Evolutionary conservation across 2,329 filamentous ascomycete genomes (phyloP).

Genomic region (Kalaharituber pfeilii): DNA sequence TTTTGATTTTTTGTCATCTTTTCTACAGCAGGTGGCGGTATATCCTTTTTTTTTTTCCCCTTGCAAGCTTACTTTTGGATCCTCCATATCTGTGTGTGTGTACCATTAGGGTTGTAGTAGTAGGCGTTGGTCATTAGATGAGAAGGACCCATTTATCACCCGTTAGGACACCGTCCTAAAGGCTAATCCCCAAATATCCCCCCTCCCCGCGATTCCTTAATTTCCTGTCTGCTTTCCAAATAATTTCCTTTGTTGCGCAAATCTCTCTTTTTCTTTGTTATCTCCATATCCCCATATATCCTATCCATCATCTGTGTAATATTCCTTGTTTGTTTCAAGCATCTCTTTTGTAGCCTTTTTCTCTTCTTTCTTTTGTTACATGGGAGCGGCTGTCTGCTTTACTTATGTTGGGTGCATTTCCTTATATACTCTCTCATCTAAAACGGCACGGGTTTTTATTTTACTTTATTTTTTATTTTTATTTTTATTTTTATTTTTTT

Average conservation of each 20-base stretch:
- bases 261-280: not conserved
- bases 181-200: no score
- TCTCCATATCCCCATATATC: slow-evolving; percentile 2
- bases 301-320: slow-evolving; percentile 3
- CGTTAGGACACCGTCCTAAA: no score
- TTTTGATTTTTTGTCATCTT: no score
- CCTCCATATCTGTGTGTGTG: no score
- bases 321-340: not conserved
- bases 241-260: slow-evolving; percentile 1
- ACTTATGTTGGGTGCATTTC: not conserved
- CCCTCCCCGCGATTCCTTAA: no score
- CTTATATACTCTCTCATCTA: not conserved
- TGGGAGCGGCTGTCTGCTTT: slow-evolving; percentile 2
- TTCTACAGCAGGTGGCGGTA: no score
- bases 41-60: no score
- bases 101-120: no score
- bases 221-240: no score
- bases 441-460: slow-evolving; percentile 8
- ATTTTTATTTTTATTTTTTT: slow-evolving; percentile 18
- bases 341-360: slow-evolving; percentile 2
- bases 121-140: no score
- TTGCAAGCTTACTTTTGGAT: no score
- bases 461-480: slow-evolving; percentile 13
- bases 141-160: no score
- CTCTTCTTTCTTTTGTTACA: slow-evolving; percentile 7